Conservation (phyloP, 768 basidiomycete species). For the Termitomyces heimii region DNA sequence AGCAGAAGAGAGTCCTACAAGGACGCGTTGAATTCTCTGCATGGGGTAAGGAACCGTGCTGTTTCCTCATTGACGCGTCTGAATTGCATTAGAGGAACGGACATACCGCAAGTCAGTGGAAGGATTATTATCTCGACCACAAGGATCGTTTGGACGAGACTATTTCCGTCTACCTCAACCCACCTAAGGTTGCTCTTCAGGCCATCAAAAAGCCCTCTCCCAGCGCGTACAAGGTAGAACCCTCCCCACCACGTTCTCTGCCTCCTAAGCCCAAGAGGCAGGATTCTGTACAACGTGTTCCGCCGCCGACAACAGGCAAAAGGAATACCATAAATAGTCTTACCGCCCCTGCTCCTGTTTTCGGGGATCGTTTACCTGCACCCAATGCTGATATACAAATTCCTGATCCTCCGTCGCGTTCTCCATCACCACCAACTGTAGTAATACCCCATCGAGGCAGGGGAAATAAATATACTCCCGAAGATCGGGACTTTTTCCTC, state of each 20-base stretch:
- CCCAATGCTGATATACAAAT: slow-evolving; percentile 57
- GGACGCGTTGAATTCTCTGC: slow-evolving; percentile 59
- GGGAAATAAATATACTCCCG: slow-evolving; percentile 61
- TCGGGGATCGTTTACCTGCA: slow-evolving; percentile 43
- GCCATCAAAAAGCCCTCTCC: slow-evolving; percentile 36
- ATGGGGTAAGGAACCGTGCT: slow-evolving; percentile 42
- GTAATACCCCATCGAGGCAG: slow-evolving; percentile 37
- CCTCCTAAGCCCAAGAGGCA: slow-evolving; percentile 16
- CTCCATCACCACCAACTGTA: slow-evolving; percentile 59
- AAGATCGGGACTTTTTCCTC: slow-evolving; percentile 63
- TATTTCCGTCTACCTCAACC: slow-evolving; percentile 28
- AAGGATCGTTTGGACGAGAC: slow-evolving; percentile 51
- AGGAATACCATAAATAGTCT: slow-evolving; percentile 58
- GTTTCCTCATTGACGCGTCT: slow-evolving; percentile 13
- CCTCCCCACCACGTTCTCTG: slow-evolving; percentile 17
- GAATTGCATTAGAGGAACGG: slow-evolving; percentile 33
- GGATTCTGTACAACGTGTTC: slow-evolving; percentile 16
- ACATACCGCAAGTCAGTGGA: slow-evolving; percentile 63
- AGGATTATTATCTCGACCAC: slow-evolving; percentile 75
- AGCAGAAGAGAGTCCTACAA: slow-evolving; percentile 48
- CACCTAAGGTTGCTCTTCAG: slow-evolving; percentile 18
- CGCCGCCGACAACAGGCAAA: slow-evolving; percentile 21
- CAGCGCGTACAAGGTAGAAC: slow-evolving; percentile 30
- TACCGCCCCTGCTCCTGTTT: slow-evolving; percentile 45
- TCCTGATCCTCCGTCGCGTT: slow-evolving; percentile 60